Percentiles rank a stretch among this genome's conserved stretches.
Conservation (phyloP, 306 rosid genomes). For the Rosa rugosa region DNA sequence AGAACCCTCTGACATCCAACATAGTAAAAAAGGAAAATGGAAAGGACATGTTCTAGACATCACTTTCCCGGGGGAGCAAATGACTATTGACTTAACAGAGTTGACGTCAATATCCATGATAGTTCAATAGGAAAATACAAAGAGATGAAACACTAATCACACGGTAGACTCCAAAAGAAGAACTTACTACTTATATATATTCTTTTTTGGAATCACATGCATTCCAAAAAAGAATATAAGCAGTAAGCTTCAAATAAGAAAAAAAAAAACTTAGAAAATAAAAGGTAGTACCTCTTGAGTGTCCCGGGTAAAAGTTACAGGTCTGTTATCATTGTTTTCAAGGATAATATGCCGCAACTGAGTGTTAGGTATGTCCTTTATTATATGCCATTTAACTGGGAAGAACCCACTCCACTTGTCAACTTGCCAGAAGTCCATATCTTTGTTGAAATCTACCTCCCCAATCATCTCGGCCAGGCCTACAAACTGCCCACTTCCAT, state of each 20-base stretch:
- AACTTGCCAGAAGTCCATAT: constrained; percentile 78
- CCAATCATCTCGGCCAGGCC: constrained; percentile 89
- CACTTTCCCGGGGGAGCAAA: not conserved
- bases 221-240: not conserved
- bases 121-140: not conserved
- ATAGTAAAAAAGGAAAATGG: not conserved
- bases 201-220: too few species aligned
- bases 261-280: not conserved
- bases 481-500: constrained; percentile 79
- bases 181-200: not conserved
- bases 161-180: not conserved
- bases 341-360: constrained; percentile 68
- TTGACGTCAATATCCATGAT: not conserved
- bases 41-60: not conserved
- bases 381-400: constrained; percentile 78
- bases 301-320: constrained; percentile 76
- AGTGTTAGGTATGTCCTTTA: constrained; percentile 73
- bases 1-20: not conserved
- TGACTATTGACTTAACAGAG: not conserved
- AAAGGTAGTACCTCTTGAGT: constrained; percentile 72
- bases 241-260: not conserved
- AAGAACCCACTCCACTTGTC: constrained; percentile 79
- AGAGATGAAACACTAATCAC: not conserved
- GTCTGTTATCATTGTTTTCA: constrained; percentile 58
- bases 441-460: constrained; percentile 68